Evolutionary conservation across 305 asterid genomes (phyloP).

Genomic region (Striga hermonthica): DNA sequence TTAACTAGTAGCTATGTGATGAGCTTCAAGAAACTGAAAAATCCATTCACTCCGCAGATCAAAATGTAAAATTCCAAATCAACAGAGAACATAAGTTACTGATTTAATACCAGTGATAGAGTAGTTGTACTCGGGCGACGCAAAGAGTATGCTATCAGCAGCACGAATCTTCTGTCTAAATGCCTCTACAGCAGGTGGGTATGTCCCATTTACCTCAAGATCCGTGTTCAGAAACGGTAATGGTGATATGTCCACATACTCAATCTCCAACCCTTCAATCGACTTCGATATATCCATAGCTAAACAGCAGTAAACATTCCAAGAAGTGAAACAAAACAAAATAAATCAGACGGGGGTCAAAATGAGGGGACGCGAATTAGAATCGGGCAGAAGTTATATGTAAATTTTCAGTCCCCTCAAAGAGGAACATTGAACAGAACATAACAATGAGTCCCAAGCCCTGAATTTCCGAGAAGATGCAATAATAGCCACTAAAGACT

Average conservation of each 20-base stretch:
- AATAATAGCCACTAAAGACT: background rate
- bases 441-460: too few relatives aligned
- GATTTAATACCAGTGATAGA: too few relatives aligned
- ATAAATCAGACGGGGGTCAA: background rate
- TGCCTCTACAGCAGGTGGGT: background rate
- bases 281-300: slow-evolving; percentile 65
- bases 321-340: too few relatives aligned
- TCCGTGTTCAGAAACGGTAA: background rate
- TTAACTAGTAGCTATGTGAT: too few relatives aligned
- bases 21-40: too few relatives aligned
- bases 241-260: background rate
- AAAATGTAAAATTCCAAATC: too few relatives aligned
- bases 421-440: background rate
- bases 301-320: slow-evolving; percentile 7
- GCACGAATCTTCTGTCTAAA: background rate
- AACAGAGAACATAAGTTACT: too few relatives aligned
- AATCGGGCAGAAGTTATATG: background rate
- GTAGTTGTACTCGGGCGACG: background rate
- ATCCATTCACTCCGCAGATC: too few relatives aligned
- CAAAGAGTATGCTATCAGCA: background rate
- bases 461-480: background rate
- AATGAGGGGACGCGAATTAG: background rate
- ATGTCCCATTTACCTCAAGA: background rate
- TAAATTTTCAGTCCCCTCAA: background rate
- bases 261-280: slow-evolving; percentile 45